Evolutionary conservation across 2,329 filamentous ascomycete species (phyloP).

Genomic region (Chlorencoelia australis): DNA sequence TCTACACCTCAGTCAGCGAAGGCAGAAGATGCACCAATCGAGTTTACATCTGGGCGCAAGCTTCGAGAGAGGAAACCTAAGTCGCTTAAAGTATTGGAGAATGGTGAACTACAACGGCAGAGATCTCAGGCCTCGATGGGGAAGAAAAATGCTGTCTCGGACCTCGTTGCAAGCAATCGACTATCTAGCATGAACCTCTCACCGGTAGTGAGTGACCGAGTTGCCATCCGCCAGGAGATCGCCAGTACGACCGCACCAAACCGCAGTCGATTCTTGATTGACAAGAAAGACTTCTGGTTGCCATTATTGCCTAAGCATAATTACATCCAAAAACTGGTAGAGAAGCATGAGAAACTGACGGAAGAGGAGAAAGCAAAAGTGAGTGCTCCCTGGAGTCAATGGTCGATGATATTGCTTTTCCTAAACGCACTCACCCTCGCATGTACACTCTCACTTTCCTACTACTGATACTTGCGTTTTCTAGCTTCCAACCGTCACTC

Average conservation of each 20-base stretch:
- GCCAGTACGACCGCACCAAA: slow-evolving; percentile 21
- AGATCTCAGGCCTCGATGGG: slow-evolving; percentile 1
- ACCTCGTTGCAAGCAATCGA: slow-evolving; percentile 12
- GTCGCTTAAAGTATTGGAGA: slow-evolving; percentile 20
- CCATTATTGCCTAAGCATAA: slow-evolving; percentile 27
- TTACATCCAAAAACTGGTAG: slow-evolving; percentile 26
- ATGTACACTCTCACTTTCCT: too few relatives aligned
- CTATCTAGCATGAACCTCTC: slow-evolving; percentile 13
- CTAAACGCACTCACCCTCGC: too few relatives aligned
- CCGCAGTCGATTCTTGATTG: slow-evolving; percentile 26
- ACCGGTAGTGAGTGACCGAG: slow-evolving; percentile 19
- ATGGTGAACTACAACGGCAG: slow-evolving; percentile 4
- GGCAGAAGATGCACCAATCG: too few relatives aligned
- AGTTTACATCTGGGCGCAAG: slow-evolving; percentile 3
- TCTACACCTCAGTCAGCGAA: too few relatives aligned
- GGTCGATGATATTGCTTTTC: too few relatives aligned
- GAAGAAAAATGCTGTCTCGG: slow-evolving; percentile 7
- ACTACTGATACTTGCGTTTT: not conserved
- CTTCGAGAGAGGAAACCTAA: slow-evolving; percentile 17
- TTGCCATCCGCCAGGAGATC: slow-evolving; percentile 24
- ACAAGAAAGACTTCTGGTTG: slow-evolving; percentile 27
- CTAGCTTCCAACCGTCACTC: slow-evolving; percentile 15
- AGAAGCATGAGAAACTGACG: slow-evolving; percentile 18
- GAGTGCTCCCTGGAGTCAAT: too few relatives aligned
- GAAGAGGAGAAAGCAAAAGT: slow-evolving; percentile 12